Evolutionary conservation across 2,329 filamentous ascomycete genomes (phyloP), one percentile per base, ranked within the genome.

Genomic region (Trichoderma sp.): DNA sequence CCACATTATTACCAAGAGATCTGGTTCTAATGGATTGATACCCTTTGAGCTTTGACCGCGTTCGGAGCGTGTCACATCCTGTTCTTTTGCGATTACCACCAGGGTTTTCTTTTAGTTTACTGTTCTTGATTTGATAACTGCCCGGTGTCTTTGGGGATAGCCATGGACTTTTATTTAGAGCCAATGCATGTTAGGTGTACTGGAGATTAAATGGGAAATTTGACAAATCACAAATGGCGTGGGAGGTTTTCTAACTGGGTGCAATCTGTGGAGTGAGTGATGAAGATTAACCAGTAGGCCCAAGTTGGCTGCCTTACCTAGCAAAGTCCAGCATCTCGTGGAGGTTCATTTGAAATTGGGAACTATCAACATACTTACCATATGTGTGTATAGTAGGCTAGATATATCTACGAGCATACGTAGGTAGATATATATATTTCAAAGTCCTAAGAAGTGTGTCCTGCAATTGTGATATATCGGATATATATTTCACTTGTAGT

Each of bases 21-120:
- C 41, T 65, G 60, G 71, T 45, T 71, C 14, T 71, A 29, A 56
- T 63, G 62, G 31, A 38, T 74, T 74, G 71, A 74, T 74, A 74
- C 71, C 71, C 71, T 74, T 35, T 66, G 31, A 74, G 71, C 59
- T 74, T 74, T 74, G 45, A 66, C 62, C 38, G 62, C 45, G 71
- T 66, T 64, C 7, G 60, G 60, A 35, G 29, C 62, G 45, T 50
- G 62, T 65, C 33, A 62, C 45, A 41, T 56, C 41, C 41, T 16
- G 45, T 74, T 67, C 31, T 21, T 27, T 59, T 29, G 27, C 12
- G 16, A 4, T 73, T 56, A 18, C 6, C 27, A 41, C 8, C 50
- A 18, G 27, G 59, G 21, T 6, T 31, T 14, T 31, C 45, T 12
- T 56, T 45, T 71, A 11, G 29, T 60, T 41, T 59, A 8, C 6